Percentiles rank a stretch among this genome's conserved stretches.
These are phyloP conservation scores for Boechera divaricarpa DNA, from an alignment of 345 rosid genomes.

Conservation along the genomic window DNA sequence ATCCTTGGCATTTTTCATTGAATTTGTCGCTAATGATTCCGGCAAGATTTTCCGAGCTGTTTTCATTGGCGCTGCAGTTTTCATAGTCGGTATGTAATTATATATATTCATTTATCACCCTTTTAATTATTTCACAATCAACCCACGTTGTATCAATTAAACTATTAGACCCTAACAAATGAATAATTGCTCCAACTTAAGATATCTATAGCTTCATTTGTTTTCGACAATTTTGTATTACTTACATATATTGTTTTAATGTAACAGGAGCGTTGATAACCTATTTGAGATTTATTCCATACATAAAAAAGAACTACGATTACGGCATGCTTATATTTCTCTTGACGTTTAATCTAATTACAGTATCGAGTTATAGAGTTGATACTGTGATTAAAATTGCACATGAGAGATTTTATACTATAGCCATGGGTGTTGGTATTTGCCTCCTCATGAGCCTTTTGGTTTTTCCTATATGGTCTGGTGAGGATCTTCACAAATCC, in stretches of 20 bases:
- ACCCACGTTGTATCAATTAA: neutral
- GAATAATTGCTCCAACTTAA: neutral
- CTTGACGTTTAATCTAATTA: constrained; percentile 76
- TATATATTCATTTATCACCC: neutral
- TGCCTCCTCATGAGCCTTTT: constrained; percentile 73
- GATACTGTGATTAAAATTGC: constrained; percentile 65
- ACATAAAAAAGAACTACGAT: constrained; percentile 80
- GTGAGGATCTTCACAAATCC: constrained; percentile 73
- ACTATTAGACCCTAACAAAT: neutral
- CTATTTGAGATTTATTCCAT: constrained; percentile 72
- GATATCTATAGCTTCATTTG: neutral
- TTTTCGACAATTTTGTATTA: neutral
- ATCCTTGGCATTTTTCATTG: constrained; percentile 66
- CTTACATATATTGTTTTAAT: neutral
- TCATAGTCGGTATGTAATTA: constrained; percentile 58
- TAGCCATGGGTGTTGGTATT: constrained; percentile 70
- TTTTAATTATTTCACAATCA: neutral
- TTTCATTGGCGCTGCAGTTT: constrained; percentile 72
- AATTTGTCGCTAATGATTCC: constrained; percentile 58
- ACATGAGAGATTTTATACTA: constrained; percentile 63
- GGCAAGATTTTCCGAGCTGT: constrained; percentile 62
- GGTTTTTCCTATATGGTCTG: constrained; percentile 78
- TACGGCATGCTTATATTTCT: constrained; percentile 86
- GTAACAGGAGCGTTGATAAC: constrained; percentile 68
- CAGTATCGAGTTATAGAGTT: constrained; percentile 74